A percentile compares a stretch with the other conserved stretches of the same genome.
These are phyloP conservation scores for Ustilago sp. DNA, from an alignment of 1,284 basidiomycete genomes.

Conservation along the genomic window DNA sequence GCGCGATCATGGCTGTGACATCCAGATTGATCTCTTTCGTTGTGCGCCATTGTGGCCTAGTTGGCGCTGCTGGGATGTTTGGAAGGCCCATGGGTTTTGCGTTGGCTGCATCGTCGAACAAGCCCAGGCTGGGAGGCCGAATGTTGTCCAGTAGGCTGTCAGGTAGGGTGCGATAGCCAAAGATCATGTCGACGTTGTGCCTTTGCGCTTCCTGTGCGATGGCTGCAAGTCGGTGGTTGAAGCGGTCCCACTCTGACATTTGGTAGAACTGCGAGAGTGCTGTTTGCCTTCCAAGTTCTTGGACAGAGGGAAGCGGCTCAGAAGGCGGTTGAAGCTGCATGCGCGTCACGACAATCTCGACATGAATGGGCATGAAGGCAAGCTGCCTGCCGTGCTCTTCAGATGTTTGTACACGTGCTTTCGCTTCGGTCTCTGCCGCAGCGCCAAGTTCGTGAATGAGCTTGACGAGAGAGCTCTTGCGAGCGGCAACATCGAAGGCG, in stretches of 20 bases:
- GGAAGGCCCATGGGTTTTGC: slow-evolving; percentile 20
- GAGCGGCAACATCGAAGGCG: slow-evolving; percentile 46
- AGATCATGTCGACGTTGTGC: slow-evolving; percentile 34
- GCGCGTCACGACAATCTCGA: slow-evolving; percentile 52
- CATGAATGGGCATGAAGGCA: slow-evolving; percentile 23
- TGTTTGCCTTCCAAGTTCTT: background rate
- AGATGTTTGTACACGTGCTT: slow-evolving; percentile 31
- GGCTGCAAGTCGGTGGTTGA: slow-evolving; percentile 41
- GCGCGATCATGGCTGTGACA: slow-evolving; percentile 60
- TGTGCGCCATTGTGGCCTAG: slow-evolving; percentile 22
- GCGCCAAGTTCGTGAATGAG: slow-evolving; percentile 39
- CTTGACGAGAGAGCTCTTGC: slow-evolving; percentile 46
- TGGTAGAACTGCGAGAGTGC: slow-evolving; percentile 35
- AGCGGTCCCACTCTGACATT: slow-evolving; percentile 43
- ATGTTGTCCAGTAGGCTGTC: background rate
- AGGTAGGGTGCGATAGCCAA: slow-evolving; percentile 27
- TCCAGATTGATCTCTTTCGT: slow-evolving; percentile 58
- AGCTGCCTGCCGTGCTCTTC: slow-evolving; percentile 20
- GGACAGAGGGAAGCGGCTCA: slow-evolving; percentile 12
- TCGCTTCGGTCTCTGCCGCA: slow-evolving; percentile 34
- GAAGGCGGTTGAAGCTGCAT: slow-evolving; percentile 36
- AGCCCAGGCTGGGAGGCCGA: slow-evolving; percentile 14
- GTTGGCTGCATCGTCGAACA: background rate
- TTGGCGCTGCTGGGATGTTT: slow-evolving; percentile 34
- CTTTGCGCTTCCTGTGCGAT: slow-evolving; percentile 28